Percentiles rank a stretch among this genome's conserved stretches.
Evolutionary conservation across 306 rosid species (phyloP).

Genomic region (Acacia confusa): DNA sequence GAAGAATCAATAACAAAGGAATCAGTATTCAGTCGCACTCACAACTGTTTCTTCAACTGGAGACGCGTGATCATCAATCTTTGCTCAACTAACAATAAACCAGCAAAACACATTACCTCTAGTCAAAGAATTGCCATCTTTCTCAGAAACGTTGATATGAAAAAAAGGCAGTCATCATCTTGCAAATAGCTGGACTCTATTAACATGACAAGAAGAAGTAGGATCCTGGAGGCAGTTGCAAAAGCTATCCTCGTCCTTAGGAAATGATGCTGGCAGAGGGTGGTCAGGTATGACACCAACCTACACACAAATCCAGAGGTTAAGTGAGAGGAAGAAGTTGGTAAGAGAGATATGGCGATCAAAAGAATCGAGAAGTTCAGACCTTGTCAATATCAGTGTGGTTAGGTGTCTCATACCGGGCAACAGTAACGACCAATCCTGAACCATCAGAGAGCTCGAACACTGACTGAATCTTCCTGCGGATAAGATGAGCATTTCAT

Average conservation of each 20-base stretch:
- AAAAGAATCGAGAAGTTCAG: constrained; percentile 26
- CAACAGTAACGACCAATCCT: constrained; percentile 90
- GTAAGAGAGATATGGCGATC: neutral
- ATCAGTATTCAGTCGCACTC: neutral
- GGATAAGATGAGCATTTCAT: constrained; percentile 17
- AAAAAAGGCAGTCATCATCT: constrained; percentile 36
- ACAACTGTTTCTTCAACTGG: neutral
- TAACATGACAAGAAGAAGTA: constrained; percentile 76
- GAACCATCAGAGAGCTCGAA: constrained; percentile 94
- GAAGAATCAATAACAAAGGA: neutral
- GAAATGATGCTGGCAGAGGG: constrained; percentile 79
- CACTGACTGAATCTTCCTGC: constrained; percentile 97
- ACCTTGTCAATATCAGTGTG: constrained; percentile 93
- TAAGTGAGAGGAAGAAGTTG: constrained; percentile 2
- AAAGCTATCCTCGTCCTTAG: constrained; percentile 80
- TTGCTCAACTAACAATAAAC: constrained; percentile 6
- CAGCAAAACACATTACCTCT: constrained; percentile 1
- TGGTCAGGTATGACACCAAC: constrained; percentile 95
- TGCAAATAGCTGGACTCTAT: constrained; percentile 67
- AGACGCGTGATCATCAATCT: neutral
- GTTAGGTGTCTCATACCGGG: constrained; percentile 93
- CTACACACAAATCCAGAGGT: constrained; percentile 38
- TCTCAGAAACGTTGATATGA: constrained; percentile 17
- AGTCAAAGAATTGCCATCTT: constrained; percentile 23
- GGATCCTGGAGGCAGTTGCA: constrained; percentile 89